Conservation (phyloP, 176 grass and related monocot species). For the Carex scoparia region DNA sequence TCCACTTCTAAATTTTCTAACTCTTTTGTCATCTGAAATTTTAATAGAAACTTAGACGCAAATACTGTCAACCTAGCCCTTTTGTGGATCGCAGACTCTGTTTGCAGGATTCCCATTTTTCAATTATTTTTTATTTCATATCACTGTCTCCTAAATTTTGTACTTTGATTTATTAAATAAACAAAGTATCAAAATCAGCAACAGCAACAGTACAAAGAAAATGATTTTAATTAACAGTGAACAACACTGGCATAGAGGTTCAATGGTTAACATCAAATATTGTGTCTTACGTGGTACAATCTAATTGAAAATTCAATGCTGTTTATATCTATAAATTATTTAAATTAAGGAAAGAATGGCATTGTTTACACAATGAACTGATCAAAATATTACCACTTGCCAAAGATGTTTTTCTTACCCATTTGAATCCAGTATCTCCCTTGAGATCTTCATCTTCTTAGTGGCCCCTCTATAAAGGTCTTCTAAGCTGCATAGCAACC, state of each 20-base stretch:
- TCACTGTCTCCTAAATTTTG: background rate
- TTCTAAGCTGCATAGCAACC: conserved; percentile 54
- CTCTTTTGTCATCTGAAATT: background rate
- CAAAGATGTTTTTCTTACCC: conserved; percentile 30
- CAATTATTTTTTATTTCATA: background rate
- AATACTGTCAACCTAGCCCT: background rate
- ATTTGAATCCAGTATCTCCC: conserved; percentile 56
- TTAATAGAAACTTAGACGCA: background rate
- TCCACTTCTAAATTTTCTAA: background rate
- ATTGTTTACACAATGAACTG: background rate
- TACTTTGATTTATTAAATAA: background rate
- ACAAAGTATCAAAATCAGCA: background rate
- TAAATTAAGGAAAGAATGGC: background rate
- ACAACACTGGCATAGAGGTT: background rate
- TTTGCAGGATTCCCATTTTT: background rate
- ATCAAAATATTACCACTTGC: background rate
- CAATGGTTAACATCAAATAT: background rate
- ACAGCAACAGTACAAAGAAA: too few species aligned
- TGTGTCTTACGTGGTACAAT: background rate
- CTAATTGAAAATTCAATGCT: background rate
- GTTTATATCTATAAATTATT: background rate
- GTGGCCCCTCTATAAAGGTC: conserved; percentile 77
- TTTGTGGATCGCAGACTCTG: background rate
- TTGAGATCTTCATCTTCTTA: conserved; percentile 93
- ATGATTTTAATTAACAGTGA: background rate